Evolutionary conservation across 2,329 filamentous ascomycete genomes (phyloP), one percentile per base, ranked within the genome.

Genomic region (Xylariaceae sp.): DNA sequence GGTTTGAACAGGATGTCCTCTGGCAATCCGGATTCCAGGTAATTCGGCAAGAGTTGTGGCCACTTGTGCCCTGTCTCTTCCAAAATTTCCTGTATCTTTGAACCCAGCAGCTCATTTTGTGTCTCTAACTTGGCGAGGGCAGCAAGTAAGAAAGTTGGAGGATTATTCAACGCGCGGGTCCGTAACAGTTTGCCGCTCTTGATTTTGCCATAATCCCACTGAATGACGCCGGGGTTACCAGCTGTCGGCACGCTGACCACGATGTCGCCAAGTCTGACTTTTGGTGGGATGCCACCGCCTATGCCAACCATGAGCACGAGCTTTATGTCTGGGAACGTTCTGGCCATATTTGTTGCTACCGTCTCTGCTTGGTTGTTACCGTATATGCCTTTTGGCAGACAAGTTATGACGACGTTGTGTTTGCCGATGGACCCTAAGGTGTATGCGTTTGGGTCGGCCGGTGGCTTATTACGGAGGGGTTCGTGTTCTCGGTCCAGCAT

Each of bases 401-500:
- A 59, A 5, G 56, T 54, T 4, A 62, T 48, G 13, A 62, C 18
- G n/a, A 57, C 34, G 15, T 62, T 59, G 13, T 59, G 54, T 5
- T 57, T 54, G 13, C 44, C 34, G 13, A 59, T 49, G 1, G 58
- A 56, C 15, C 60, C 60, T 10, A 53, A 53, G 1, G 10, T 47
- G 34, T 51, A 62, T 2, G 58, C 51, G 5, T 62, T 59, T 18
- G 56, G 53, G n/a, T 62, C 53, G 4, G 53, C 57, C 10, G 53
- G 51, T 9, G n/a, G 11, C 51, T 56, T 57, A 9, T 13, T 37
- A 37, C 52, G 59, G 42, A 51, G 23, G 18, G 56, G 56, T 8
- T 56, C 15, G 6, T 60, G 60, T 7, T 4, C 18, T 23, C 53
- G 35, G 10, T 62, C 60, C 35, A 62, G 35, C 57, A 60, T 59